These are phyloP conservation scores for Calycina marina DNA, from an alignment of 2,329 filamentous ascomycete species.

Conservation along the genomic window DNA sequence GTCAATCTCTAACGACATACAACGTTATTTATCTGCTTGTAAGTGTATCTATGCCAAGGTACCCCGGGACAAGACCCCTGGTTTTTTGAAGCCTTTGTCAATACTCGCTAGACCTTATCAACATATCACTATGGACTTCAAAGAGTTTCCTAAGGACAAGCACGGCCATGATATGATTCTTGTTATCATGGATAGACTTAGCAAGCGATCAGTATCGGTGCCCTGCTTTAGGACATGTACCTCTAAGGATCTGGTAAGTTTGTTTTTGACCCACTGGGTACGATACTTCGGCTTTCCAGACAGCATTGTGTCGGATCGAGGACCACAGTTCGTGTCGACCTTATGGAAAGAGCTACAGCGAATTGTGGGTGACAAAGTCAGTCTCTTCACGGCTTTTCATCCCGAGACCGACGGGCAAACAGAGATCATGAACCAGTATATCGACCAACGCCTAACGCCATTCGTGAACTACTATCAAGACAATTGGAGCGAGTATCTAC, in stretches of 20 bases:
- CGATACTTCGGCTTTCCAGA: neutral
- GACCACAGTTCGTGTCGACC: neutral
- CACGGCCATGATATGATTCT: slow-evolving; percentile 28
- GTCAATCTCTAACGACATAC: no score
- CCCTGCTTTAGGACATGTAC: neutral
- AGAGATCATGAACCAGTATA: no score
- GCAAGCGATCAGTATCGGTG: neutral
- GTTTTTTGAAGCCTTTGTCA: slow-evolving; percentile 2
- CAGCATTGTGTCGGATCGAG: neutral
- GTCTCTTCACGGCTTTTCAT: neutral
- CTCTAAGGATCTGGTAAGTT: neutral
- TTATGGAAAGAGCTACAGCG: neutral
- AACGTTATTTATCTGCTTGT: neutral
- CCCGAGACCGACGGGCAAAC: neutral
- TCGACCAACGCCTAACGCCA: no score
- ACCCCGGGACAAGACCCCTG: slow-evolving; percentile 3
- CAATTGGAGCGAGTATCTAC: neutral
- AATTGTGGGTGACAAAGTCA: neutral
- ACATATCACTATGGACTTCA: slow-evolving; percentile 5
- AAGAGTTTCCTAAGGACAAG: slow-evolving; percentile 2
- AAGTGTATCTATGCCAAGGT: neutral
- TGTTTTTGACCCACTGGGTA: neutral
- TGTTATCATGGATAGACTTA: slow-evolving; percentile 1
- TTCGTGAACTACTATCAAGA: neutral
- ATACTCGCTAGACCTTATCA: slow-evolving; percentile 1